Evolutionary conservation across 2,329 filamentous ascomycete genomes (phyloP), one percentile per base, ranked within the genome.

Genomic region (Pseudocercospora fijiensis): DNA sequence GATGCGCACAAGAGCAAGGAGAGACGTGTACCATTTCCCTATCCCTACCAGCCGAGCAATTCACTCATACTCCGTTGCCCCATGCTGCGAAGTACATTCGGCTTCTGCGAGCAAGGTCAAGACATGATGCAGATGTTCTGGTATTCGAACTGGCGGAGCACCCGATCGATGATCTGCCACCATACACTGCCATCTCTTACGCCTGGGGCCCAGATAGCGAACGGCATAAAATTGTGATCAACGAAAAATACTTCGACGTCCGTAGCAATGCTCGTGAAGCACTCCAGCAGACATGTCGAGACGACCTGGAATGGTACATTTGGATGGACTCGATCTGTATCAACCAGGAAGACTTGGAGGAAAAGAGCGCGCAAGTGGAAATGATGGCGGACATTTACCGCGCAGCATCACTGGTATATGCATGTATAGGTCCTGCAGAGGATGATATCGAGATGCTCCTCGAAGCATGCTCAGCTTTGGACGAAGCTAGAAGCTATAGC

Each of bases 321-420:
- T 68, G 66, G 66, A 62, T 60, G 26, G 64, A 66, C 28, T 55
- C 57, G 2, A 16, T 68, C 2, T 66, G 66, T 16, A 62, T 68
- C 10, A 49, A 66, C 30, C 64, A 68, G 33, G 18, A 16, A 11
- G 43, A 64, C 43, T 24, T 57, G 18, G 24, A 28, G 5, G 66
- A 68, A 30, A 58, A 59, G 16, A 45, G 41, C 18, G 24, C 41
- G 1, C 64, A 66, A 33, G 64, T 68, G 2, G 28, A 37, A 7
- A 56, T 64, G 56, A 66, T 68, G 64, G 49, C 43, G 0, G 27
- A 33, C 1, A 66, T 68, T 37, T 68, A 66, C 28, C 49, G 28
- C 13, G 18, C 8, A 1, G 64, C 66, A 16, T 20, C 56, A 18
- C 37, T 41, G 6, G 62, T 67, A 4, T 26, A 41, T 30, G 57